phyloP scores from a whole-genome alignment of 2,329 filamentous ascomycete genomes.

The Penicillium palitans region DNA sequence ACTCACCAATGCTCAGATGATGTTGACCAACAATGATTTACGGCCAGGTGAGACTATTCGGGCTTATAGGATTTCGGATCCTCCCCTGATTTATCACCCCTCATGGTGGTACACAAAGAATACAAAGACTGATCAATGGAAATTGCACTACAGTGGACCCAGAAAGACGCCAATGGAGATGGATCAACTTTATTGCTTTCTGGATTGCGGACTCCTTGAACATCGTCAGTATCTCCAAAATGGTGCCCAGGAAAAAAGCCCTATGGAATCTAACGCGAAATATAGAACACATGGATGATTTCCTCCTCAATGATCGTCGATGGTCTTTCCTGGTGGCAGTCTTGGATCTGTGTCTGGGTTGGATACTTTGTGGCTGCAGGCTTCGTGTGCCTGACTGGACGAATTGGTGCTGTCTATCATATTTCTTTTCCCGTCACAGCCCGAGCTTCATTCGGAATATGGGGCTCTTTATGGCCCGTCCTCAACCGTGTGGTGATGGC shows the following conservation, averaged over 20 bases:
- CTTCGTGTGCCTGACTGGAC: constrained; percentile 76
- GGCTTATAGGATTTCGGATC: not conserved
- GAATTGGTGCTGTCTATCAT: constrained; percentile 84
- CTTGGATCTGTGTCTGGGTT: constrained; percentile 83
- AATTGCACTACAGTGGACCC: constrained; percentile 64
- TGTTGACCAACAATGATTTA: constrained; percentile 83
- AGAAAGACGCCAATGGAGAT: constrained; percentile 75
- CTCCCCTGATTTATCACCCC: not conserved
- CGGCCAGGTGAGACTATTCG: constrained; percentile 56
- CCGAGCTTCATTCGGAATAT: constrained; percentile 80
- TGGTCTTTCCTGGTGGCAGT: constrained; percentile 88
- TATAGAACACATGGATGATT: constrained; percentile 87
- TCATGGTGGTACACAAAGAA: not conserved
- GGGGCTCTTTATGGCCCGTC: constrained; percentile 85
- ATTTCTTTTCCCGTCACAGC: constrained; percentile 83
- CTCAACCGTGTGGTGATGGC: constrained; percentile 87
- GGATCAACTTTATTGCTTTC: constrained; percentile 86
- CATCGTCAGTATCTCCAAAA: constrained; percentile 52
- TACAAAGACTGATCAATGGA: not conserved
- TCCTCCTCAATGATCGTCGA: constrained; percentile 75
- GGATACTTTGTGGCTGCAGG: constrained; percentile 75
- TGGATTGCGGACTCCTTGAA: constrained; percentile 86
- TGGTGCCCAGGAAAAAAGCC: not conserved
- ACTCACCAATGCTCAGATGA: constrained; percentile 74
- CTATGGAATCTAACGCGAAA: constrained; percentile 10